A percentile compares a stretch with the other conserved stretches of the same genome.
phyloP scores from a whole-genome alignment of 768 basidiomycete species.

The Mycena galopus region DNA sequence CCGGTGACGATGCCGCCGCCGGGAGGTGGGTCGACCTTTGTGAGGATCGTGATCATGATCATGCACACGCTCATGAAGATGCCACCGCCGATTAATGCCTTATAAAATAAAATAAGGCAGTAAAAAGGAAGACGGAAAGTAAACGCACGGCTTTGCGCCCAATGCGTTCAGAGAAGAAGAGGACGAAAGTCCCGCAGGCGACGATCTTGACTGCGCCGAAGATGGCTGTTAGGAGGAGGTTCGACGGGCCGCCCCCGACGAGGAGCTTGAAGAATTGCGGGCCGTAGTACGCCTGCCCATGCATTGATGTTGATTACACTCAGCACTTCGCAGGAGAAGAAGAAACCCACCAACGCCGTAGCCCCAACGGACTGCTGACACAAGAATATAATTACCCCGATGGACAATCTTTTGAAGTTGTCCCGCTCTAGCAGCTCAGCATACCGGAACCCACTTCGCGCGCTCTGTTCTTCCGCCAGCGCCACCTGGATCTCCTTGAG shows the following conservation, averaged over 20 bases:
- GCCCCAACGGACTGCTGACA: constrained; percentile 24
- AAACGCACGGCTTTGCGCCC: constrained; percentile 15
- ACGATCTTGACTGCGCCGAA: constrained; percentile 23
- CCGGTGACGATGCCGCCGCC: constrained; percentile 11
- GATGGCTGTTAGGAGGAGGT: constrained; percentile 25
- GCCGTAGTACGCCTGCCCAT: constrained; percentile 14
- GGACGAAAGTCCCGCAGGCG: constrained; percentile 12
- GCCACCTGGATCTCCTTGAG: constrained; percentile 4
- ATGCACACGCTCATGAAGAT: constrained; percentile 18
- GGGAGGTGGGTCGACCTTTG: neutral
- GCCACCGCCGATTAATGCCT: constrained; percentile 21
- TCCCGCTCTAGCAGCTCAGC: constrained; percentile 14
- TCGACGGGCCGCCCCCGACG: constrained; percentile 6
- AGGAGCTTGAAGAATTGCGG: constrained; percentile 22
- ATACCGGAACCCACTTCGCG: constrained; percentile 17
- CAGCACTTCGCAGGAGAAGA: neutral
- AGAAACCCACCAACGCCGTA: constrained; percentile 10
- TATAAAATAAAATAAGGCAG: neutral
- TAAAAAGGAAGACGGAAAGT: neutral
- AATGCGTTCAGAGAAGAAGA: constrained; percentile 18
- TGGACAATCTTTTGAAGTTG: constrained; percentile 3
- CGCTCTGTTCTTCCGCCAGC: constrained; percentile 14
- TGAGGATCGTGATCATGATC: constrained; percentile 23
- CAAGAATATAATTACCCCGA: constrained; percentile 6
- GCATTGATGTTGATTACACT: neutral